Conservation (phyloP, 441 rosid species). For the Populus hybrid region DNA sequence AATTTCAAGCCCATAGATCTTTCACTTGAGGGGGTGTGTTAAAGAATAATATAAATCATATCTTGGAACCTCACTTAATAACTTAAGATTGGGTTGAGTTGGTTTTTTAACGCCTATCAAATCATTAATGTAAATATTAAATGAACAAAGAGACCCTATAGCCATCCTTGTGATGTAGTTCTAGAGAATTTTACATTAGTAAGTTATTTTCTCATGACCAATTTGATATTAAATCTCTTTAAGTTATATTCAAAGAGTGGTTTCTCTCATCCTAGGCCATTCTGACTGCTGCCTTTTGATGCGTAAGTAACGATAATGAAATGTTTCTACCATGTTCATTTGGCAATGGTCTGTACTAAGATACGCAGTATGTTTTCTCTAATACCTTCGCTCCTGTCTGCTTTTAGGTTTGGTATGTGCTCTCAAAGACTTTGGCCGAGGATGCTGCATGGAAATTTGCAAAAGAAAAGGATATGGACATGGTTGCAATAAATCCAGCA, state of each 20-base stretch:
- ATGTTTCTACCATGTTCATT: not conserved
- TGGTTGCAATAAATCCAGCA: constrained; percentile 77
- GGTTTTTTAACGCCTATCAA: no score
- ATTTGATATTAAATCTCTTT: not conserved
- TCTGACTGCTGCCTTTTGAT: not conserved
- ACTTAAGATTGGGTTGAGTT: no score
- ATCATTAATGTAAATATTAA: not conserved
- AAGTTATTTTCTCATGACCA: not conserved
- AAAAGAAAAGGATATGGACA: constrained; percentile 67
- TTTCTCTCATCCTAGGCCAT: not conserved
- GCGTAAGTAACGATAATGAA: not conserved
- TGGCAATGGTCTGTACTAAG: not conserved
- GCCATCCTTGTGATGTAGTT: not conserved
- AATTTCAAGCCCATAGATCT: no score
- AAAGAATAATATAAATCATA: no score
- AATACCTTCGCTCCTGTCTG: constrained; percentile 8
- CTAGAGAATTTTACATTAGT: not conserved
- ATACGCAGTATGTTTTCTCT: not conserved
- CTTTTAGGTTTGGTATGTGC: constrained; percentile 74
- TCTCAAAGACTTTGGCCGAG: constrained; percentile 89
- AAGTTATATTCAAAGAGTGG: not conserved
- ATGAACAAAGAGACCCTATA: not conserved
- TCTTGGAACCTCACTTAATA: no score
- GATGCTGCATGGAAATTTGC: constrained; percentile 82
- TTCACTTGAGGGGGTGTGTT: no score